A percentile compares a stretch with the other conserved stretches of the same genome.
phyloP scores from a whole-genome alignment of 352 stramenopile species.

The Globisporangium lucens region DNA sequence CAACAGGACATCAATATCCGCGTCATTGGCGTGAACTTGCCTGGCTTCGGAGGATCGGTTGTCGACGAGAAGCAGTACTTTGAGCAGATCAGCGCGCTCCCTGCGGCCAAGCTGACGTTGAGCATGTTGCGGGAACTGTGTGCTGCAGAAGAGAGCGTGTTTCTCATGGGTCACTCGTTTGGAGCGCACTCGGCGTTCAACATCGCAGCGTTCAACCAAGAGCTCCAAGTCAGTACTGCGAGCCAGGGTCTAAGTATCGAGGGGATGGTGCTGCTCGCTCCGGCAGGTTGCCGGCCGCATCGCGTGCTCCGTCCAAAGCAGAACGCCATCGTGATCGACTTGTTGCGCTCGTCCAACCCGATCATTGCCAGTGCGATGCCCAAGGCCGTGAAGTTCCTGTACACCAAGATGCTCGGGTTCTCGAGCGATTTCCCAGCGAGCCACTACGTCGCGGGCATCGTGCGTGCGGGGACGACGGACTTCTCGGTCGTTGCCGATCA shows the following conservation, averaged over 20 bases:
- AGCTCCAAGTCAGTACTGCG: neutral
- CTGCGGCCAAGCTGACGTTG: constrained; percentile 28
- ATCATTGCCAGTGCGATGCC: constrained; percentile 18
- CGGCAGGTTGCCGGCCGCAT: constrained; percentile 42
- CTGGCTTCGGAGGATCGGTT: constrained; percentile 32
- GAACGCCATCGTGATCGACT: constrained; percentile 29
- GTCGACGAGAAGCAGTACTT: constrained; percentile 28
- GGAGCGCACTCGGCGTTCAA: constrained; percentile 48
- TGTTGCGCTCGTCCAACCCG: constrained; percentile 23
- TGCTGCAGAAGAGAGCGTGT: constrained; percentile 23
- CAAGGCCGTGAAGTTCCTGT: constrained; percentile 31
- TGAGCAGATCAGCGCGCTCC: constrained; percentile 29
- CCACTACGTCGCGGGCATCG: constrained; percentile 37
- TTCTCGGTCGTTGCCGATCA: constrained; percentile 35
- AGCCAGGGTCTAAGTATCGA: constrained; percentile 17
- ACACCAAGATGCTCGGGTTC: constrained; percentile 37
- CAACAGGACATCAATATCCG: constrained; percentile 8
- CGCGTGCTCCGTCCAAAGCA: constrained; percentile 32
- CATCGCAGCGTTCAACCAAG: constrained; percentile 35
- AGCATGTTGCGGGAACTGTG: constrained; percentile 31
- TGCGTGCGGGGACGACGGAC: constrained; percentile 42
- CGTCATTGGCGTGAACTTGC: constrained; percentile 37
- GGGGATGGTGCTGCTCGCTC: constrained; percentile 39
- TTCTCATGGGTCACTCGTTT: constrained; percentile 54
- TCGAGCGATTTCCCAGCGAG: constrained; percentile 20